phyloP scores from a whole-genome alignment of 805 yeast species.

The Schwanniomyces pseudopolymorphus region DNA sequence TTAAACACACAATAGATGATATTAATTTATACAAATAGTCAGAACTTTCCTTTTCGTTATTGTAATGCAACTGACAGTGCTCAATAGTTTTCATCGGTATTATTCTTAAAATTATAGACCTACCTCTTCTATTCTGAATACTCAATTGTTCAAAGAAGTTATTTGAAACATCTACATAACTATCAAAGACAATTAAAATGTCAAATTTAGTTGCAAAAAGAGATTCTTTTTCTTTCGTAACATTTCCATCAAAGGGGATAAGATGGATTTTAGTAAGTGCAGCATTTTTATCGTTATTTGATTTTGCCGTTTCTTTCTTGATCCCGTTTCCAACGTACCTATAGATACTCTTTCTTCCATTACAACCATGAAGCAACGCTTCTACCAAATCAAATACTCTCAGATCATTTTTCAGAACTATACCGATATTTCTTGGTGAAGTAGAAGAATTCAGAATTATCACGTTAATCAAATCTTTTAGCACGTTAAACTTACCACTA shows the following conservation, averaged over 20 bases:
- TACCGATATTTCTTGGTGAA: conserved; percentile 53
- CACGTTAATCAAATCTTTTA: conserved; percentile 62
- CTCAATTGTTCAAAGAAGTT: conserved; percentile 28
- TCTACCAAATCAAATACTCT: conserved; percentile 70
- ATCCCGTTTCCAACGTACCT: conserved; percentile 64
- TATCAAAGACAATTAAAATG: conserved; percentile 62
- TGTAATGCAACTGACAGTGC: conserved; percentile 62
- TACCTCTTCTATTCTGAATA: conserved; percentile 26
- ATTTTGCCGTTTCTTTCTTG: conserved; percentile 39
- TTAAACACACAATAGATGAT: conserved; percentile 77
- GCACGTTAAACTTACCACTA: conserved; percentile 78
- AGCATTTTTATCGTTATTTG: neutral
- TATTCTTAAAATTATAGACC: conserved; percentile 62
- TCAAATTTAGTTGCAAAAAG: conserved; percentile 45
- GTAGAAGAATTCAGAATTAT: conserved; percentile 36
- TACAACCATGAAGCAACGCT: conserved; percentile 63
- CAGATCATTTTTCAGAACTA: conserved; percentile 66
- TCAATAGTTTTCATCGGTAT: conserved; percentile 82
- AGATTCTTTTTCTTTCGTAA: conserved; percentile 21
- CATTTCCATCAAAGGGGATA: conserved; percentile 37
- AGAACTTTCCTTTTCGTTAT: conserved; percentile 22
- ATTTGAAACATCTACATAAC: conserved; percentile 47
- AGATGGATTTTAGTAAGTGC: conserved; percentile 34
- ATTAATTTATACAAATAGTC: conserved; percentile 63
- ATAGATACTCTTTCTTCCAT: conserved; percentile 45